Conservation (phyloP, 164 flowering plant genomes). For the Chimonanthus salicifolius region DNA sequence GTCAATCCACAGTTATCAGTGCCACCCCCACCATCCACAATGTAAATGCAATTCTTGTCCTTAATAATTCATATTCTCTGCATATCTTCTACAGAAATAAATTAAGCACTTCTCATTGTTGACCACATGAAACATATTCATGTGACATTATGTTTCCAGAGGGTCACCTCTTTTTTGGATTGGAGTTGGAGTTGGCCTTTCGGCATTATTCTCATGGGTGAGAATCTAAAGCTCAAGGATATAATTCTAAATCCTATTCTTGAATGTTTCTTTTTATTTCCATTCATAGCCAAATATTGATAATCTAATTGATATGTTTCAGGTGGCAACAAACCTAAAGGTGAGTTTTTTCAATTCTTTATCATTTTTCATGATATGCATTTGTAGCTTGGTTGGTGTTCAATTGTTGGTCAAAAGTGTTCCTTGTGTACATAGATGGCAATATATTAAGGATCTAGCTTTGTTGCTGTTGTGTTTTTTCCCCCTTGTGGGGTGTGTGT, state of each 20-base stretch:
- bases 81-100: not conserved
- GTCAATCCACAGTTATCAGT: constrained; percentile 45
- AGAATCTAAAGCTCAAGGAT: constrained; percentile 14
- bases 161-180: constrained; percentile 96
- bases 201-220: constrained; percentile 87
- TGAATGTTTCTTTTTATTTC: not conserved
- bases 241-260: not conserved
- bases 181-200: constrained; percentile 89
- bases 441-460: not conserved
- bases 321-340: constrained; percentile 61
- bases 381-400: not conserved
- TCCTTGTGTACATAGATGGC: not conserved
- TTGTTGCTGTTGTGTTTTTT: too few species aligned
- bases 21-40: constrained; percentile 59
- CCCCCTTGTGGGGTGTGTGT: too few species aligned
- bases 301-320: constrained; percentile 20
- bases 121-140: not conserved
- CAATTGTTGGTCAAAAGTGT: not conserved
- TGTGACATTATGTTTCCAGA: constrained; percentile 30
- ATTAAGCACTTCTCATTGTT: not conserved
- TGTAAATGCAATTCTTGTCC: constrained; percentile 31
- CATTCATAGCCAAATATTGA: constrained; percentile 5
- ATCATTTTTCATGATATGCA: constrained; percentile 12
- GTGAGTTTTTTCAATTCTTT: constrained; percentile 34
- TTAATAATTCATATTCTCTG: not conserved